Evolutionary conservation across 129 eudicot species (phyloP).

Genomic region (Silybum marianum): DNA sequence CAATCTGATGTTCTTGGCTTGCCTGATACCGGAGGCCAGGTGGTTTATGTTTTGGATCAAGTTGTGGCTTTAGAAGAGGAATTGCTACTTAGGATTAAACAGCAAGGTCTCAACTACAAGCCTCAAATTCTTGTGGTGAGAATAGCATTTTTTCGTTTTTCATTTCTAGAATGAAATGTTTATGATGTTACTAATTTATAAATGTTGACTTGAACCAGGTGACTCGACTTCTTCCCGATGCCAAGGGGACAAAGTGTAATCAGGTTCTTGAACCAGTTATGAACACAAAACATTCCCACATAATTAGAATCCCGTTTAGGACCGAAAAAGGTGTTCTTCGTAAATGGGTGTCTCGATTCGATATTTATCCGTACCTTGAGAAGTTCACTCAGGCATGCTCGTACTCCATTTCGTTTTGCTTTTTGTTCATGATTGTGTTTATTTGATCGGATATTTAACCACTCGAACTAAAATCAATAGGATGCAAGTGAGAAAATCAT

Average conservation of each 20-base stretch:
- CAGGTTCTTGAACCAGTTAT: constrained; percentile 67
- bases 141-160: neutral
- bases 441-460: neutral
- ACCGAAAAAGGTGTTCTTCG: constrained; percentile 71
- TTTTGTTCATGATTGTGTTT: neutral
- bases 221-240: constrained; percentile 94
- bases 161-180: neutral
- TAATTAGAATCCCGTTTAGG: constrained; percentile 86
- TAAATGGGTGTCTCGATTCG: constrained; percentile 96
- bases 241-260: constrained; percentile 87
- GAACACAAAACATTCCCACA: constrained; percentile 87
- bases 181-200: neutral
- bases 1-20: constrained; percentile 95
- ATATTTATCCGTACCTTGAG: constrained; percentile 96
- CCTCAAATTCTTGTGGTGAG: constrained; percentile 96
- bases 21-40: constrained; percentile 99
- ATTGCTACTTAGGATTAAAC: constrained; percentile 78
- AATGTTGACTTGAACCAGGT: constrained; percentile 47
- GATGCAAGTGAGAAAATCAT: constrained; percentile 77
- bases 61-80: constrained; percentile 95
- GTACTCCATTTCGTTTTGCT: constrained; percentile 1
- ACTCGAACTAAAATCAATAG: constrained; percentile 30
- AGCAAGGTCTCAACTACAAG: constrained; percentile 88
- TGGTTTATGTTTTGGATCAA: constrained; percentile 97
- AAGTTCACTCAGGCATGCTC: constrained; percentile 70